Evolutionary conservation across 208 protist genomes (phyloP), one percentile per base, ranked within the genome.

Genomic region (Acanthamoeba lenticulata): DNA sequence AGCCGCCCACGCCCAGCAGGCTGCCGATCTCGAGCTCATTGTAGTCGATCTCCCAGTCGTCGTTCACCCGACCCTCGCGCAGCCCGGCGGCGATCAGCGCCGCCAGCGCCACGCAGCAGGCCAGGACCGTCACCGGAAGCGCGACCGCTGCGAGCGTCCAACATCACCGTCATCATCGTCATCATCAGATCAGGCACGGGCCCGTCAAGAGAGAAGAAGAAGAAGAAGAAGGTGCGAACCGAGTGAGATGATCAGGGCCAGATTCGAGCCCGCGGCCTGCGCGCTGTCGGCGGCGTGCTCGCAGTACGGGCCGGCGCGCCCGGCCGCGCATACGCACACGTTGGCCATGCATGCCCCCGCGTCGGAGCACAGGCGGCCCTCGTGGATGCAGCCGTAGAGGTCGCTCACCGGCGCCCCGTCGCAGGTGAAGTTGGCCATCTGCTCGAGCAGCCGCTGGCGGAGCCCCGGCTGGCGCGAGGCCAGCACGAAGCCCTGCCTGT

Each of bases 11-110:
- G 2, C 83, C 83, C 83, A 90, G 34, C 32, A 67, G 83, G 3
- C n/a, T 9, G 44, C 83, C 83, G 24, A 90, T 44, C 34, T 90
- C 27, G 49, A 90, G 83, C 36, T 90, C 83, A 9, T 34, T 34
- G 36, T 34, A 90, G 32, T 65, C 19, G 47, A 90, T 90, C 27
- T 67, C 55, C 83, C 83, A 90, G 34, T 90, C 83, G 55, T 90
- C 83, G 27, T 17, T 36, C 27, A 52, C 34, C 40, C 15, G 45
- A 7, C 24, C 52, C 65, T 21, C 38, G 29, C n/a, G 17, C 65
- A 1, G 9, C 32, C 6, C 17, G 29, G 19, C 36, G 4, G 38
- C 9, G 4, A 74, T 21, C 36, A 74, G 6, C 29, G 19, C 32
- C 0, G 19, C 65, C 32, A 74, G 32, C 32, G 19, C 24, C 65